These are phyloP conservation scores for Macadamia integrifolia DNA, from an alignment of 164 flowering plant genomes.

Conservation along the genomic window DNA sequence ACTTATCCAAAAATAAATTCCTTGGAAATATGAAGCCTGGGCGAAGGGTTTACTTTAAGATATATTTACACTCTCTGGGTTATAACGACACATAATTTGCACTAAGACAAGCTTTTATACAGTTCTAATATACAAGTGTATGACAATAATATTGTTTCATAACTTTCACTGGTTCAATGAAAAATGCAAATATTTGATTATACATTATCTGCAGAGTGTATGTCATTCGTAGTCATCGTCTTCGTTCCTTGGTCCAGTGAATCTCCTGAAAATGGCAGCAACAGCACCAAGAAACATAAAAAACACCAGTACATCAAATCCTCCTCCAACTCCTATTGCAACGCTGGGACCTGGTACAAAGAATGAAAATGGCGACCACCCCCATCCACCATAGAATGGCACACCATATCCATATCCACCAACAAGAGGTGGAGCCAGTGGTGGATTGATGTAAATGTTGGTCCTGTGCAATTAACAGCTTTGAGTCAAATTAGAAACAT, in stretches of 20 bases:
- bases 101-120: neutral
- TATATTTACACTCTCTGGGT: too few relatives aligned
- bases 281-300: slow-evolving; percentile 68
- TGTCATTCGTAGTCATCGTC: slow-evolving; percentile 48
- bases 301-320: slow-evolving; percentile 55
- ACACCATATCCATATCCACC: slow-evolving; percentile 89
- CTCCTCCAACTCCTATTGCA: slow-evolving; percentile 87
- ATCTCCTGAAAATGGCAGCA: slow-evolving; percentile 62
- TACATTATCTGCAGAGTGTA: neutral
- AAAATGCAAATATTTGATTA: neutral
- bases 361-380: slow-evolving; percentile 96
- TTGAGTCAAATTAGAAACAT: neutral
- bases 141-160: neutral
- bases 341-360: slow-evolving; percentile 82
- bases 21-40: too few relatives aligned
- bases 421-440: slow-evolving; percentile 76
- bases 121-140: neutral
- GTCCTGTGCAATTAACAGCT: slow-evolving; percentile 46
- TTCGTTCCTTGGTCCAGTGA: slow-evolving; percentile 44
- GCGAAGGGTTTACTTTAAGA: too few relatives aligned
- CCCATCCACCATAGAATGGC: slow-evolving; percentile 88
- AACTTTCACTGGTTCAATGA: neutral
- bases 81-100: too few relatives aligned
- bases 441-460: slow-evolving; percentile 82
- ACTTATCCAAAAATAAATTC: too few relatives aligned